phyloP scores from a whole-genome alignment of 2,329 filamentous ascomycete genomes.

The Penicillium sp. region DNA sequence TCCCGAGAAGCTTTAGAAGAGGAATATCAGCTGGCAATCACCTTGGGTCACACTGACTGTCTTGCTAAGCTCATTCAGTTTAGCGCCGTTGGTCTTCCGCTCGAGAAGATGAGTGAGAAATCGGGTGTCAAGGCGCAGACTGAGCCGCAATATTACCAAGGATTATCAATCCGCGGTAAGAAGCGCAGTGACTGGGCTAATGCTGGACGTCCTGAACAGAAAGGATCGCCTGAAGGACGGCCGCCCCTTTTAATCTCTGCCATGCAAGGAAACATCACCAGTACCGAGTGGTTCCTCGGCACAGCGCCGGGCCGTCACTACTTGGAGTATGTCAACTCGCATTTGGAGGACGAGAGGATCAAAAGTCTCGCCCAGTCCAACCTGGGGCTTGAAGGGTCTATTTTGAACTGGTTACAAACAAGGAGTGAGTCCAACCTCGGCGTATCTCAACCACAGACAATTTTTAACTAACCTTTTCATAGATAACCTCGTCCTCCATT shows the following conservation, averaged over 20 bases:
- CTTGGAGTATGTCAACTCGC: constrained; percentile 62
- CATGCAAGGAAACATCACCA: constrained; percentile 56
- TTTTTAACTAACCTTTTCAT: background rate
- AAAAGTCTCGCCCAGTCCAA: constrained; percentile 59
- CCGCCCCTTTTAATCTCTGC: constrained; percentile 36
- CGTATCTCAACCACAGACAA: background rate
- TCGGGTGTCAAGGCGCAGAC: constrained; percentile 62
- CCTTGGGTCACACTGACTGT: constrained; percentile 35
- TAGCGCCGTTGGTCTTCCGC: constrained; percentile 66
- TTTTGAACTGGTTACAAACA: constrained; percentile 49
- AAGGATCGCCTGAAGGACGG: background rate
- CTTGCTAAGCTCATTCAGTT: constrained; percentile 61
- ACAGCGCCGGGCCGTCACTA: constrained; percentile 68
- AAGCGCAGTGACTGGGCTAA: constrained; percentile 74
- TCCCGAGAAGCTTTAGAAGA: constrained; percentile 28
- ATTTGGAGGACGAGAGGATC: constrained; percentile 61
- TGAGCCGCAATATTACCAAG: constrained; percentile 73
- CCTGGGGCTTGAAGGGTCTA: constrained; percentile 62
- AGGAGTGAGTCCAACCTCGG: constrained; percentile 48
- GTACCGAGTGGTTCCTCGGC: constrained; percentile 74
- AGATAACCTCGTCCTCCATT: constrained; percentile 61
- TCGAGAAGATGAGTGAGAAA: constrained; percentile 64
- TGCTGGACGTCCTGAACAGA: constrained; percentile 47
- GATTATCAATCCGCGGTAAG: constrained; percentile 68
- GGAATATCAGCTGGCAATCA: constrained; percentile 45